Evolutionary conservation across 345 rosid species (phyloP).

Genomic region (Isatis tinctoria): DNA sequence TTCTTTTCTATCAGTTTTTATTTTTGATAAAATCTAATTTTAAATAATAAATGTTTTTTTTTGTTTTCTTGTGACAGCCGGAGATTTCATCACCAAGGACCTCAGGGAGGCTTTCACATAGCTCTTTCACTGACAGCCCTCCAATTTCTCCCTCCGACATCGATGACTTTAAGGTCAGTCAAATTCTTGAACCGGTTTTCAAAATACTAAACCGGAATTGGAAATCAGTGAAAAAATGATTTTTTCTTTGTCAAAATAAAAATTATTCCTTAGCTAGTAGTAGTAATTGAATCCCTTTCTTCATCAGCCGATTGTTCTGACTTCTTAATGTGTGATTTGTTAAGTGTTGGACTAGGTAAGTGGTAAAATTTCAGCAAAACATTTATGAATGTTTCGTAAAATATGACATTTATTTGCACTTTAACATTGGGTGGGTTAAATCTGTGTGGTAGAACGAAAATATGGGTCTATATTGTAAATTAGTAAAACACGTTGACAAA

Average conservation of each 20-base stretch:
- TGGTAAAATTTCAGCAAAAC: no score
- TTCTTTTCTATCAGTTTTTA: neutral
- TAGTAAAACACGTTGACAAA: constrained; percentile 31
- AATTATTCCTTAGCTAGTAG: neutral
- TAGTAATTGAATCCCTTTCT: neutral
- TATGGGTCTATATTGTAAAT: constrained; percentile 21
- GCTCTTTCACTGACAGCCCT: constrained; percentile 95
- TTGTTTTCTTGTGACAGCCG: constrained; percentile 9
- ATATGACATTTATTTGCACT: neutral
- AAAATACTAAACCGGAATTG: neutral
- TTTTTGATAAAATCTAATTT: neutral
- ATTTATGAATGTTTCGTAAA: no score
- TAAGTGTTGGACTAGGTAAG: neutral
- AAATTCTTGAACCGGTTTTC: constrained; percentile 12
- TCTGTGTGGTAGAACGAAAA: neutral
- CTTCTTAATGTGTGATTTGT: neutral
- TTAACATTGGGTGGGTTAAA: constrained; percentile 12
- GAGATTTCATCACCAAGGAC: constrained; percentile 68
- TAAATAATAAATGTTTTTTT: neutral
- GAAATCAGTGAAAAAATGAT: neutral
- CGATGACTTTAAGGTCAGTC: constrained; percentile 79
- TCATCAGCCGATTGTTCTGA: neutral
- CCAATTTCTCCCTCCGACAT: constrained; percentile 94
- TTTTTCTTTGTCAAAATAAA: neutral
- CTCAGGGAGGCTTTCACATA: constrained; percentile 84